A percentile compares a stretch with the other conserved stretches of the same genome.
Evolutionary conservation across 768 basidiomycete genomes (phyloP).

Genomic region (Saitozyma sp.): DNA sequence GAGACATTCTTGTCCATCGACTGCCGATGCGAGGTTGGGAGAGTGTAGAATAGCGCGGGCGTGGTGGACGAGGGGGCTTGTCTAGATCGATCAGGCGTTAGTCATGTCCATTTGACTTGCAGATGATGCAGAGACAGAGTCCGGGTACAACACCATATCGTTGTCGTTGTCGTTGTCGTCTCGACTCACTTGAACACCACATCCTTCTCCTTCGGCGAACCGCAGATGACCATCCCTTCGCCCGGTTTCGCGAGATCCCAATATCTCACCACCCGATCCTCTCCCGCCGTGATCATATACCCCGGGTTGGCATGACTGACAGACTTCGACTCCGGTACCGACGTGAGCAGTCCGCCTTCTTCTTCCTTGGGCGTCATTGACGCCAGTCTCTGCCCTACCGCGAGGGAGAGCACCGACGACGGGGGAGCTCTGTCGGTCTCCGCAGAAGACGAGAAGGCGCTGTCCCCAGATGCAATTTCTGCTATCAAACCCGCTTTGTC

Average conservation of each 20-base stretch:
- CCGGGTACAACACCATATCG: not conserved
- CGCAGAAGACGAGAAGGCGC: not conserved
- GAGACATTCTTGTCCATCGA: not conserved
- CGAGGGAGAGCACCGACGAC: constrained; percentile 20
- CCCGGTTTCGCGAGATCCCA: constrained; percentile 81
- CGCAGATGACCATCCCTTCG: constrained; percentile 75
- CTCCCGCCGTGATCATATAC: constrained; percentile 83
- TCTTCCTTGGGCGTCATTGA: constrained; percentile 26
- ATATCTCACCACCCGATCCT: constrained; percentile 79
- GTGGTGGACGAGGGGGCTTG: constrained; percentile 19
- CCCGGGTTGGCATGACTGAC: constrained; percentile 55
- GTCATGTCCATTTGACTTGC: not conserved
- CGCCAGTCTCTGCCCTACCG: constrained; percentile 26
- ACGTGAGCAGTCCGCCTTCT: constrained; percentile 59
- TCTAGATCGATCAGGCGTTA: not conserved
- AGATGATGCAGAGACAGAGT: not conserved
- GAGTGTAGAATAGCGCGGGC: constrained; percentile 46
- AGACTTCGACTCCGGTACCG: constrained; percentile 52
- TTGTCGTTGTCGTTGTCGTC: too few species aligned
- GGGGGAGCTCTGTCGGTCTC: not conserved
- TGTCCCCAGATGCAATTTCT: constrained; percentile 20
- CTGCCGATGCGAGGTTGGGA: constrained; percentile 5
- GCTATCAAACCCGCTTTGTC: constrained; percentile 21
- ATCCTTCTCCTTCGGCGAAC: constrained; percentile 72
- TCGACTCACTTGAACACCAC: constrained; percentile 67